Evolutionary conservation across 2,329 filamentous ascomycete species (phyloP).

Genomic region (Rutstroemia sp.): DNA sequence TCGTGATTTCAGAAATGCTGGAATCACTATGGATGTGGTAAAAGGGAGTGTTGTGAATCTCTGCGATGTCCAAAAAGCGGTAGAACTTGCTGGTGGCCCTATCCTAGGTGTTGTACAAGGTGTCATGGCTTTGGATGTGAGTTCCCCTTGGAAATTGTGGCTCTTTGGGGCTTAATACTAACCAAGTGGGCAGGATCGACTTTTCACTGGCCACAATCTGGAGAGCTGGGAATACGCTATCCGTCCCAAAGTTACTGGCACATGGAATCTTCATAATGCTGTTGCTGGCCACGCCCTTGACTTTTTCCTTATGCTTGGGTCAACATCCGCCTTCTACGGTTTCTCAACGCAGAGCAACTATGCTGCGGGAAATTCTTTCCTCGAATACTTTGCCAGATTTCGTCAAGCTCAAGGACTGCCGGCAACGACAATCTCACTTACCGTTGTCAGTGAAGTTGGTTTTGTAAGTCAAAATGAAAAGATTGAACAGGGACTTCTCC

Average conservation of each 20-base stretch:
- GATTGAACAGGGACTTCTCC: conserved; percentile 7
- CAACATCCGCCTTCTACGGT: conserved; percentile 26
- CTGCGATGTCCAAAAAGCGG: conserved; percentile 1
- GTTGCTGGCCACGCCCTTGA: conserved; percentile 23
- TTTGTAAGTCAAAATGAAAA: conserved; percentile 27
- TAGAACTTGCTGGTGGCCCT: conserved; percentile 26
- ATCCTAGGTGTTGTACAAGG: conserved; percentile 12
- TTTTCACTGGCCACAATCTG: neutral
- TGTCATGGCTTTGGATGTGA: conserved; percentile 12
- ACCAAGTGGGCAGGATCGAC: neutral
- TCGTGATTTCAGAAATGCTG: neutral
- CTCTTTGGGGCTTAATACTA: neutral
- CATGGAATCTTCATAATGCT: conserved; percentile 13
- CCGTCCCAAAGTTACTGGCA: conserved; percentile 29
- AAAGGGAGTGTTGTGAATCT: neutral
- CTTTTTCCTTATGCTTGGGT: conserved; percentile 32
- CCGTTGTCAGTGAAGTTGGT: conserved; percentile 32
- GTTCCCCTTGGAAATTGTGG: neutral
- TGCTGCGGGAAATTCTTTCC: conserved; percentile 32
- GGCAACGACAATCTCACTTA: conserved; percentile 22
- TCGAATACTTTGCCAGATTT: conserved; percentile 30
- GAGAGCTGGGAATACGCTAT: conserved; percentile 11
- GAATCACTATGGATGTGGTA: neutral
- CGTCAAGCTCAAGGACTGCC: conserved; percentile 23
- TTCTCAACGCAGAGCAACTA: conserved; percentile 32